These are phyloP conservation scores for Coccomyxa sp. DNA, from an alignment of 139 green algal genomes.

Conservation along the genomic window DNA sequence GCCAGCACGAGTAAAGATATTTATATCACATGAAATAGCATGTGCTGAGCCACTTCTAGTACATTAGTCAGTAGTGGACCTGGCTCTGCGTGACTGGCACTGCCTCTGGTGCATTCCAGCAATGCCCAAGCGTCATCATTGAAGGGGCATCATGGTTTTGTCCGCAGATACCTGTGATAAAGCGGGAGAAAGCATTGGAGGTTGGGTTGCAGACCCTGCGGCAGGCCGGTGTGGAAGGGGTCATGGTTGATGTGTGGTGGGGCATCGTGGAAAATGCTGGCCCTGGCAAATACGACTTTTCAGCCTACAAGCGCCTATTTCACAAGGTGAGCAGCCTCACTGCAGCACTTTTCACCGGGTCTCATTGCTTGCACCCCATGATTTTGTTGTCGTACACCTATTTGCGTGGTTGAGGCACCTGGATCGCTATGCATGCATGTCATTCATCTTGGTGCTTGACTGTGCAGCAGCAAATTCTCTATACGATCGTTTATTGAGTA, in stretches of 20 bases:
- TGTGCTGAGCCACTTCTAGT: background rate
- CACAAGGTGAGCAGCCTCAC: slow-evolving; percentile 59
- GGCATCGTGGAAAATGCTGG: slow-evolving; percentile 74
- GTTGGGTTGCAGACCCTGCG: slow-evolving; percentile 78
- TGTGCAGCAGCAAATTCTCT: no score
- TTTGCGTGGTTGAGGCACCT: no score
- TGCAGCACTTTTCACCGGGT: slow-evolving; percentile 22
- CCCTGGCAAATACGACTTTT: slow-evolving; percentile 79
- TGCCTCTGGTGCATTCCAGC: background rate
- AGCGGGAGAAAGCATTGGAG: slow-evolving; percentile 77
- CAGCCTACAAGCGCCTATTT: slow-evolving; percentile 70
- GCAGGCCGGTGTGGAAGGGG: slow-evolving; percentile 75
- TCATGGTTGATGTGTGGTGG: slow-evolving; percentile 96
- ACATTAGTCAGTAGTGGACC: background rate
- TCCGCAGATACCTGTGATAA: slow-evolving; percentile 50
- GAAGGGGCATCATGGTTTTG: background rate
- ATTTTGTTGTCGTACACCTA: no score
- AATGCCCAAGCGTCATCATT: background rate
- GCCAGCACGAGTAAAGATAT: background rate
- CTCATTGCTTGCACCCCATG: no score
- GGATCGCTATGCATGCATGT: no score
- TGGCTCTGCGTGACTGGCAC: background rate
- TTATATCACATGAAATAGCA: background rate
- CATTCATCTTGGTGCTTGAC: no score
- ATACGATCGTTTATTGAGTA: no score